A percentile compares a stretch with the other conserved stretches of the same genome.
phyloP scores from a whole-genome alignment of 352 stramenopile genomes.

The Vaucheria bursata region DNA sequence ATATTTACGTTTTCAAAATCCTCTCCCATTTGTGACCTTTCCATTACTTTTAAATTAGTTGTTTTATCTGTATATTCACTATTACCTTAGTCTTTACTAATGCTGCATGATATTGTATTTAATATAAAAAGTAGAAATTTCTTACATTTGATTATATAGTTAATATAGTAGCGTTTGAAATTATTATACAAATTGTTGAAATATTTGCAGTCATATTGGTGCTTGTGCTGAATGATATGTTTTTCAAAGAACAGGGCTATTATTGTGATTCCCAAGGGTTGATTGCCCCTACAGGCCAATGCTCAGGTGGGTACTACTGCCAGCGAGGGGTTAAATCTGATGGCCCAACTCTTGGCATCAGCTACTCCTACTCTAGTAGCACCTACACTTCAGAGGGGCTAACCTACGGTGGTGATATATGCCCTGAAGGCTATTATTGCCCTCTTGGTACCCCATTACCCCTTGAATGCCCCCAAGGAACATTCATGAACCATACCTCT shows the following conservation, averaged over 20 bases:
- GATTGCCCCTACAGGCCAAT: conserved; percentile 23
- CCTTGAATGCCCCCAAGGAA: conserved; percentile 44
- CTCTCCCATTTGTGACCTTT: too few species aligned
- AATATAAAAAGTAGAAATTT: neutral
- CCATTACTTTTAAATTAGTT: too few species aligned
- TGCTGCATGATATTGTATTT: neutral
- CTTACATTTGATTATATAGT: neutral
- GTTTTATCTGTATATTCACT: too few species aligned
- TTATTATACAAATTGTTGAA: neutral
- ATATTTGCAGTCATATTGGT: neutral
- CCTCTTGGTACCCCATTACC: conserved; percentile 36
- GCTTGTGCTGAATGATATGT: neutral
- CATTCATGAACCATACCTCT: conserved; percentile 31
- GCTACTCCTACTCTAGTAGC: conserved; percentile 5
- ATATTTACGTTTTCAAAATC: neutral
- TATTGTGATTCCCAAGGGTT: conserved; percentile 48
- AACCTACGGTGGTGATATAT: conserved; percentile 30
- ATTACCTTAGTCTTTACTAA: neutral
- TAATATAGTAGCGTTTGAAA: neutral
- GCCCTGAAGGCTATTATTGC: conserved; percentile 49
- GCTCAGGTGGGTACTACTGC: conserved; percentile 48
- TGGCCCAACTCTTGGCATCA: conserved; percentile 9
- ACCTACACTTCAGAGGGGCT: conserved; percentile 6
- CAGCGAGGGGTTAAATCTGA: conserved; percentile 13
- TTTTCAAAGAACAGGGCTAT: conserved; percentile 7